Percentiles rank a stretch among this genome's conserved stretches.
Evolutionary conservation across 192 early-diverging fungal genomes (phyloP).

Genomic region (Coemansia sp.): DNA sequence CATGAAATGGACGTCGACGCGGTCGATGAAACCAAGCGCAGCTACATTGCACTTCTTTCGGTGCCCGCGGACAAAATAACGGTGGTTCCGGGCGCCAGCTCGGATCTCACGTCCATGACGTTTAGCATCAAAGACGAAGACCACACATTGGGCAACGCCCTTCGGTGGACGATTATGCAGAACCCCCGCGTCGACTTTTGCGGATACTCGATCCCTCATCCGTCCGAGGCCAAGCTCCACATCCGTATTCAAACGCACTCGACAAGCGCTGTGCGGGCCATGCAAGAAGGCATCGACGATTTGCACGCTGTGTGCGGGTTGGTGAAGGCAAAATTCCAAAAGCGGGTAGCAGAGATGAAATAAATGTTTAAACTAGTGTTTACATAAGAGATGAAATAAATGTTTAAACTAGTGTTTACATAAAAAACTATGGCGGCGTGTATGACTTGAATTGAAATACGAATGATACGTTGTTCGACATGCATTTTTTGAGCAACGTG

Average conservation of each 20-base stretch:
- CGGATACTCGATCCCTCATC: slow-evolving; percentile 97
- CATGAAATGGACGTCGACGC: slow-evolving; percentile 20
- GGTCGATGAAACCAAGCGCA: slow-evolving; percentile 6
- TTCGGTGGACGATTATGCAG: slow-evolving; percentile 93
- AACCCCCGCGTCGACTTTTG: slow-evolving; percentile 90
- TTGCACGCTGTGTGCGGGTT: slow-evolving; percentile 70
- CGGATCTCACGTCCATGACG: slow-evolving; percentile 77
- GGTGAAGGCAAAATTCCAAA: slow-evolving; percentile 62
- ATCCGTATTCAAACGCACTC: slow-evolving; percentile 86
- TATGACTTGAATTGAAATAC: slow-evolving; percentile 81
- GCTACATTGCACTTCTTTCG: slow-evolving; percentile 43
- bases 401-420: not conserved
- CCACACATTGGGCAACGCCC: slow-evolving; percentile 93
- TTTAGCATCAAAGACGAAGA: slow-evolving; percentile 92
- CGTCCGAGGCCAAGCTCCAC: slow-evolving; percentile 89
- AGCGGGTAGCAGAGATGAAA: slow-evolving; percentile 52
- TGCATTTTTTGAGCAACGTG: slow-evolving; percentile 61
- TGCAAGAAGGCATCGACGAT: slow-evolving; percentile 86
- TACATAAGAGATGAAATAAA: not conserved
- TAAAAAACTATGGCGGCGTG: not conserved
- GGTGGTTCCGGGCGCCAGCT: slow-evolving; percentile 57
- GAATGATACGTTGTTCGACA: slow-evolving; percentile 67
- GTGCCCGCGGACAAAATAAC: slow-evolving; percentile 43
- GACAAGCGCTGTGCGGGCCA: slow-evolving; percentile 79
- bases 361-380: not conserved